These are phyloP conservation scores for Globomyces sp. DNA, from an alignment of 371 early-diverging fungal species.

Conservation along the genomic window DNA sequence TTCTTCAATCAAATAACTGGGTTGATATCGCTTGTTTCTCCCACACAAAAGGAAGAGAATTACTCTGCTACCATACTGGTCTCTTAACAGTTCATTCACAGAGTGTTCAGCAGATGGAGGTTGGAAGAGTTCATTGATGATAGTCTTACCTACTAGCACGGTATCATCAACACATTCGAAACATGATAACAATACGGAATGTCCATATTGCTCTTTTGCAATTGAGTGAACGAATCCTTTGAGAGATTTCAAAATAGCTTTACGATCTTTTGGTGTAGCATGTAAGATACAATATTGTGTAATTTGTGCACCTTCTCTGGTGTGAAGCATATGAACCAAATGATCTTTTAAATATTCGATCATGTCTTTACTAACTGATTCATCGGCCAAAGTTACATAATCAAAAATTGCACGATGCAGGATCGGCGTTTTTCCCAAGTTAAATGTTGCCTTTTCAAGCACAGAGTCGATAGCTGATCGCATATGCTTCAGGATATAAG, in stretches of 20 bases:
- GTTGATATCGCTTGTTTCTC: slow-evolving; percentile 27
- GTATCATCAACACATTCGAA: slow-evolving; percentile 95
- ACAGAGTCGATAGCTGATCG: slow-evolving; percentile 65
- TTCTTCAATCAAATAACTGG: slow-evolving; percentile 31
- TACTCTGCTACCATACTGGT: slow-evolving; percentile 34
- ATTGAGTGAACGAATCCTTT: slow-evolving; percentile 81
- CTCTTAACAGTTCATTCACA: slow-evolving; percentile 26
- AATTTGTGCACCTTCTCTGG: slow-evolving; percentile 83
- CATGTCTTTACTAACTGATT: slow-evolving; percentile 42
- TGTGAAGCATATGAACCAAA: slow-evolving; percentile 84
- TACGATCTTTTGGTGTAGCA: slow-evolving; percentile 84
- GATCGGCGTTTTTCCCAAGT: slow-evolving; percentile 69
- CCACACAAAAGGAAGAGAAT: slow-evolving; percentile 34
- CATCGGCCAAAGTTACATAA: slow-evolving; percentile 56
- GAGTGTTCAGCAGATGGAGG: slow-evolving; percentile 20
- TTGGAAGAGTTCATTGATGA: slow-evolving; percentile 51
- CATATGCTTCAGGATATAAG: slow-evolving; percentile 69
- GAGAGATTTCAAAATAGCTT: slow-evolving; percentile 81
- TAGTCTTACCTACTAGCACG: slow-evolving; percentile 74
- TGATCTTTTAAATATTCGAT: slow-evolving; percentile 79
- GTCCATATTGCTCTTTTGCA: slow-evolving; percentile 86
- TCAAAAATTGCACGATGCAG: slow-evolving; percentile 86
- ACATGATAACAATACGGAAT: slow-evolving; percentile 76
- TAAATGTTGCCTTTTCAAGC: slow-evolving; percentile 75
- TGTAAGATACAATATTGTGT: slow-evolving; percentile 78